phyloP scores from a whole-genome alignment of 768 basidiomycete genomes.

The Mycena vulgaris region DNA sequence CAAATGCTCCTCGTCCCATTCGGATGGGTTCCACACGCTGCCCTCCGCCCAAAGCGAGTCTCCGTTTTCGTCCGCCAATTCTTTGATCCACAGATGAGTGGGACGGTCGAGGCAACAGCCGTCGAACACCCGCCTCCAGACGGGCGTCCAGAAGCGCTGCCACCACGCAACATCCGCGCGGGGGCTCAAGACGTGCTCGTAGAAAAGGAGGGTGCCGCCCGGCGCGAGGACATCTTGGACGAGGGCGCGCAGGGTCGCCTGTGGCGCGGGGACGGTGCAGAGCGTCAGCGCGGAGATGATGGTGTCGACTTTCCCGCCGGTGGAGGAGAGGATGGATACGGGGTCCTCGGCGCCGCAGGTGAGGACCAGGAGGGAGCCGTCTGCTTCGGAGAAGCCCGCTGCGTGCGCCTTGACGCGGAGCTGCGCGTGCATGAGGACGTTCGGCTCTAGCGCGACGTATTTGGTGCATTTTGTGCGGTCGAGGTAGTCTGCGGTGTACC shows the following conservation, averaged over 20 bases:
- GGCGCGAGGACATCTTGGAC: constrained; percentile 69
- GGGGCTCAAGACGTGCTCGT: constrained; percentile 77
- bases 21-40: constrained; percentile 61
- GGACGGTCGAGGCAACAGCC: constrained; percentile 77
- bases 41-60: constrained; percentile 65
- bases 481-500: constrained; percentile 75
- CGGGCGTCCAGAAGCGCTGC: constrained; percentile 80
- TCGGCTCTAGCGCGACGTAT: constrained; percentile 84
- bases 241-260: constrained; percentile 62
- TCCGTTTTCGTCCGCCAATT: constrained; percentile 46
- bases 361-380: constrained; percentile 71
- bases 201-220: constrained; percentile 75
- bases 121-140: constrained; percentile 73
- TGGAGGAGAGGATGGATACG: constrained; percentile 58
- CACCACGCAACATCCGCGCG: constrained; percentile 73
- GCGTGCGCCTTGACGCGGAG: constrained; percentile 65
- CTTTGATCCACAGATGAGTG: constrained; percentile 63
- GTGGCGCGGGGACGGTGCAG: constrained; percentile 74
- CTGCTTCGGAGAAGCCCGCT: constrained; percentile 69
- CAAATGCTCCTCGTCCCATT: constrained; percentile 61
- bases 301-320: constrained; percentile 64
- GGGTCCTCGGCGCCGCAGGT: constrained; percentile 76
- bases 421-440: constrained; percentile 70
- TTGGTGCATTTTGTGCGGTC: constrained; percentile 67
- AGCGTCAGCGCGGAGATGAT: constrained; percentile 76